phyloP scores from a whole-genome alignment of 306 rosid species.

The Rubus parviflorus region DNA sequence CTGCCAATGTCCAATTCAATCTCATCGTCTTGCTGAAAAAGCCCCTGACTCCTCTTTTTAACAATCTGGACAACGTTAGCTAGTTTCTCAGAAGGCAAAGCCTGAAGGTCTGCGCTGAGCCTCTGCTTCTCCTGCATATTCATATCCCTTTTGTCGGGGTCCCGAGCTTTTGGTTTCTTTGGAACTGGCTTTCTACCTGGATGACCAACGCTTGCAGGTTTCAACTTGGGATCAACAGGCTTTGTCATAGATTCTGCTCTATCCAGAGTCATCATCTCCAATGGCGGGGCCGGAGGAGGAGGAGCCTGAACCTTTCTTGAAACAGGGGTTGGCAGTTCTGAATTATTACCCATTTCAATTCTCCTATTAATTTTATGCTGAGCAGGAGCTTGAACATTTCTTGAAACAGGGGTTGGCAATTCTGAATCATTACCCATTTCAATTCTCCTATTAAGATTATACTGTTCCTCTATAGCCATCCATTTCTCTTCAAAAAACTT shows the following conservation, averaged over 20 bases:
- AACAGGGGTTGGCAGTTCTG: conserved; percentile 6
- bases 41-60: conserved; percentile 67
- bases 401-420: conserved; percentile 45
- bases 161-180: conserved; percentile 85
- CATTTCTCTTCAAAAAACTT: conserved; percentile 79
- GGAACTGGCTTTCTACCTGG: conserved; percentile 49
- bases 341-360: conserved; percentile 35
- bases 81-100: conserved; percentile 76
- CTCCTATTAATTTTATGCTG: conserved; percentile 34
- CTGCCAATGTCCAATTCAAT: conserved; percentile 90
- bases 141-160: conserved; percentile 79
- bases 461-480: conserved; percentile 58
- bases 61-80: conserved; percentile 75
- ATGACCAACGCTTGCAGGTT: conserved; percentile 40
- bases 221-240: conserved; percentile 33
- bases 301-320: conserved; percentile 12
- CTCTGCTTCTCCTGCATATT: conserved; percentile 81
- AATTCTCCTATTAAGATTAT: conserved; percentile 49
- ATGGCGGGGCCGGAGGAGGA: conserved; percentile 30
- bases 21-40: conserved; percentile 81
- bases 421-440: conserved; percentile 35
- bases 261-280: conserved; percentile 49
- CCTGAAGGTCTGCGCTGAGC: conserved; percentile 68
- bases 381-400: conserved; percentile 23
- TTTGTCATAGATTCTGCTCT: conserved; percentile 56